Evolutionary conservation across 768 basidiomycete genomes (phyloP).

Genomic region (Tulasnella sp.): DNA sequence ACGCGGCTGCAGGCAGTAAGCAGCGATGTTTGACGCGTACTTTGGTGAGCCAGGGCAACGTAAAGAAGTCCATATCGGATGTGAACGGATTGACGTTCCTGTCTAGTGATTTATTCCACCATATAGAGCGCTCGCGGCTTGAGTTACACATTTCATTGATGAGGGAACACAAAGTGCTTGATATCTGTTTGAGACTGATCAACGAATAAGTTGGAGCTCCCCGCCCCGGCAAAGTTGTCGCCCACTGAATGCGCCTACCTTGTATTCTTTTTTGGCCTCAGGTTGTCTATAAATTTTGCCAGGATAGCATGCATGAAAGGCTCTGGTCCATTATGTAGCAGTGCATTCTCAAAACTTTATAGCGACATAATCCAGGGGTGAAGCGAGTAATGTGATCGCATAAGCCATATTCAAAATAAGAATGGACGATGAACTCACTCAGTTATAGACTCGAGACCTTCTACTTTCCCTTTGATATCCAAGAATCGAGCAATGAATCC

Average conservation of each 20-base stretch:
- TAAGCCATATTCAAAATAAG: conserved; percentile 4
- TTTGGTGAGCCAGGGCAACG: conserved; percentile 71
- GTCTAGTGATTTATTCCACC: conserved; percentile 60
- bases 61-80: conserved; percentile 61
- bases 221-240: background rate
- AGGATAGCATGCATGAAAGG: conserved; percentile 61
- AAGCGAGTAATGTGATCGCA: background rate
- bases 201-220: background rate
- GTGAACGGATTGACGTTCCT: conserved; percentile 65
- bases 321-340: conserved; percentile 48
- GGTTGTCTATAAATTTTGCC: conserved; percentile 62
- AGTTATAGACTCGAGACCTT: conserved; percentile 68
- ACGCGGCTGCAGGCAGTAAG: too few relatives aligned
- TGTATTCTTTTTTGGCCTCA: conserved; percentile 59
- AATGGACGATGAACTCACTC: conserved; percentile 46
- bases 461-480: conserved; percentile 54
- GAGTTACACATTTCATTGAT: conserved; percentile 35
- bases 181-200: conserved; percentile 66
- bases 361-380: background rate
- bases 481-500: conserved; percentile 78
- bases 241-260: conserved; percentile 5
- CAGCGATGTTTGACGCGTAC: conserved; percentile 37
- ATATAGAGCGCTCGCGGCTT: conserved; percentile 45
- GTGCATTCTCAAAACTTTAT: conserved; percentile 62
- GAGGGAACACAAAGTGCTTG: conserved; percentile 53